A percentile compares a stretch with the other conserved stretches of the same genome.
Evolutionary conservation across 345 rosid species (phyloP).

Genomic region (Dipteronia dyeriana): DNA sequence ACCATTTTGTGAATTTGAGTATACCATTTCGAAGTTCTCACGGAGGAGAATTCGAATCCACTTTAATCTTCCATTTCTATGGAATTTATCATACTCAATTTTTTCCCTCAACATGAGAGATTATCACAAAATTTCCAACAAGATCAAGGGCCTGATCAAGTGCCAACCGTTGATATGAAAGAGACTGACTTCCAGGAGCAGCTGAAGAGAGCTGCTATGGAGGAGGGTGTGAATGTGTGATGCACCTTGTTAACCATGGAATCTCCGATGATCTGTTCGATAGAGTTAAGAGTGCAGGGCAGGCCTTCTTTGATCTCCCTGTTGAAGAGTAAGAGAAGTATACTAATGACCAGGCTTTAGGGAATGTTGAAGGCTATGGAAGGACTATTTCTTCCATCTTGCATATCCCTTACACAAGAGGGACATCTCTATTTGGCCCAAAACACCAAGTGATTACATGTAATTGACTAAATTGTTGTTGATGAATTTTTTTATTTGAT

Average conservation of each 20-base stretch:
- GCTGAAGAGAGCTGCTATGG: conserved; percentile 60
- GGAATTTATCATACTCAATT: too few relatives aligned
- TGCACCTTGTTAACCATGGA: conserved; percentile 94
- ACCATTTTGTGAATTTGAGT: too few relatives aligned
- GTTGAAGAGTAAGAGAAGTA: conserved; percentile 86
- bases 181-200: conserved; percentile 57
- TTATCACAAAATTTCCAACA: too few relatives aligned
- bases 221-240: conserved; percentile 97
- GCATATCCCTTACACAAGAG: too few relatives aligned
- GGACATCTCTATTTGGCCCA: too few relatives aligned
- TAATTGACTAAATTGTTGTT: background rate
- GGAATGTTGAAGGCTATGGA: conserved; percentile 89
- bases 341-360: conserved; percentile 82
- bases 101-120: too few relatives aligned
- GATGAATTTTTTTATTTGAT: too few relatives aligned
- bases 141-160: conserved; percentile 66
- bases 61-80: too few relatives aligned
- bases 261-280: conserved; percentile 55
- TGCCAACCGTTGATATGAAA: conserved; percentile 70
- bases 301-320: conserved; percentile 58
- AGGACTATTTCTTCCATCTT: too few relatives aligned
- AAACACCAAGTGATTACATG: conserved; percentile 68
- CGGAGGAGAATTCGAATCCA: too few relatives aligned
- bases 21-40: too few relatives aligned
- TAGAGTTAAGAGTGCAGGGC: conserved; percentile 65